Evolutionary conservation across 1,284 basidiomycete species (phyloP).

Genomic region (Ganoderma meredithae): DNA sequence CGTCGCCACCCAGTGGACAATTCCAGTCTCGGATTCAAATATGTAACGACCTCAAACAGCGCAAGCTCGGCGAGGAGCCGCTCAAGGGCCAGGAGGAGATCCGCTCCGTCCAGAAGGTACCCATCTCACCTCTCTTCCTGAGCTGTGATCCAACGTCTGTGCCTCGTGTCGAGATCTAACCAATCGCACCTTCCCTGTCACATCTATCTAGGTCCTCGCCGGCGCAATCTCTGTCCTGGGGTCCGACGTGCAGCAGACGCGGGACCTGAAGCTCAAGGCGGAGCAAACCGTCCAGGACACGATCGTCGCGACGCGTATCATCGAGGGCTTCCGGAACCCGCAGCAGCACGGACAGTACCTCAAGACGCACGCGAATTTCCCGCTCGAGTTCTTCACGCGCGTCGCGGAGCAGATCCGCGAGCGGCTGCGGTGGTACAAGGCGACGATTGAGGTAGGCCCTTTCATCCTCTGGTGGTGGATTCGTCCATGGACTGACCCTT

Average conservation of each 20-base stretch:
- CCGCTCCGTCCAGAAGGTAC: conserved; percentile 69
- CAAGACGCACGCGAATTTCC: conserved; percentile 80
- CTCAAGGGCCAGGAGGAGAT: conserved; percentile 75
- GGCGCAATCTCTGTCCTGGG: conserved; percentile 69
- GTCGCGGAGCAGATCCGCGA: conserved; percentile 77
- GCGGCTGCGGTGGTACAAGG: conserved; percentile 77
- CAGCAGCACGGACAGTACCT: conserved; percentile 72
- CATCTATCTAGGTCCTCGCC: conserved; percentile 60
- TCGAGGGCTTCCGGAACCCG: conserved; percentile 78
- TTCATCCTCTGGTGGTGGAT: too few relatives aligned
- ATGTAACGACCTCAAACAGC: conserved; percentile 77
- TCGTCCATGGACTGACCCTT: too few relatives aligned
- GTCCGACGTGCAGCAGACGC: conserved; percentile 69
- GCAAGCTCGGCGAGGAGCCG: conserved; percentile 78
- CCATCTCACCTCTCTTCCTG: conserved; percentile 25
- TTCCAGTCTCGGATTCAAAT: conserved; percentile 83
- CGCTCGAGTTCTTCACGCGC: conserved; percentile 83
- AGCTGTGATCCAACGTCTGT: neutral
- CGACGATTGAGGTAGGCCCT: conserved; percentile 71
- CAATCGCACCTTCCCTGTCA: neutral
- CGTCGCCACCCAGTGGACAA: conserved; percentile 54
- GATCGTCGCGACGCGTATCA: conserved; percentile 73
- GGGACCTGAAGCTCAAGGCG: conserved; percentile 73
- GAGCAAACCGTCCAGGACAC: conserved; percentile 82
- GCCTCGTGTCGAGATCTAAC: neutral